Evolutionary conservation across 2,329 filamentous ascomycete species (phyloP).

Genomic region (Talaromyces piceae): DNA sequence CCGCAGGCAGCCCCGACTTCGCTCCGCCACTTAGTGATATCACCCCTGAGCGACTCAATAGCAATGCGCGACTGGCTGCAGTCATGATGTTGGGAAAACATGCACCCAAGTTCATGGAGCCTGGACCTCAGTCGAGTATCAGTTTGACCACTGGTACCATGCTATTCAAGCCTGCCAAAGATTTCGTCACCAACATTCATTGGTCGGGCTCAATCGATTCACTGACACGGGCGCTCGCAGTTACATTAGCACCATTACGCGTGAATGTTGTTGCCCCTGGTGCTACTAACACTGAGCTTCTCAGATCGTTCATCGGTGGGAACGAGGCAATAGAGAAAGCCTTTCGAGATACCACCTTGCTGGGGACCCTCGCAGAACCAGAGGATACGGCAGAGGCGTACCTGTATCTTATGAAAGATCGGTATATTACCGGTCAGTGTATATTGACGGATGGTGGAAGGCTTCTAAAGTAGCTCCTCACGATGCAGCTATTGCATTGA

Average conservation of each 20-base stretch:
- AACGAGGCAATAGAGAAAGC: conserved; percentile 5
- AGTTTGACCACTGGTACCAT: conserved; percentile 36
- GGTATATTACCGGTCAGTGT: conserved; percentile 30
- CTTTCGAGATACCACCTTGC: conserved; percentile 13
- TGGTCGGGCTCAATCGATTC: conserved; percentile 23
- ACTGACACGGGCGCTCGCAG: conserved; percentile 29
- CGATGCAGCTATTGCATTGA: not conserved
- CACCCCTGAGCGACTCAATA: conserved; percentile 14
- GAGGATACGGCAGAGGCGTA: conserved; percentile 40
- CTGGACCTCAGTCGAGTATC: conserved; percentile 23
- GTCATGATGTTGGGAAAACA: conserved; percentile 35
- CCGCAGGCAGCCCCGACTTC: conserved; percentile 37
- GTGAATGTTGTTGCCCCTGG: conserved; percentile 38
- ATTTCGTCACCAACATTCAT: conserved; percentile 24
- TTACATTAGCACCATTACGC: conserved; percentile 37
- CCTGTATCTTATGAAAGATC: conserved; percentile 38
- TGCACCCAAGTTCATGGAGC: conserved; percentile 27
- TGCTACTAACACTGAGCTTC: conserved; percentile 34
- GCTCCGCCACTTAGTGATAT: conserved; percentile 20
- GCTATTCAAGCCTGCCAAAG: conserved; percentile 25
- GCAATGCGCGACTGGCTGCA: conserved; percentile 28
- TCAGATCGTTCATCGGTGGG: conserved; percentile 17
- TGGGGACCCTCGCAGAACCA: conserved; percentile 19
- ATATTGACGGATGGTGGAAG: conserved; percentile 29
- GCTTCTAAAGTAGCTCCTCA: conserved; percentile 16